Evolutionary conservation across 169 alveolate species (phyloP), one percentile per base, ranked within the genome.

Genomic region (Eimeria tenella): DNA sequence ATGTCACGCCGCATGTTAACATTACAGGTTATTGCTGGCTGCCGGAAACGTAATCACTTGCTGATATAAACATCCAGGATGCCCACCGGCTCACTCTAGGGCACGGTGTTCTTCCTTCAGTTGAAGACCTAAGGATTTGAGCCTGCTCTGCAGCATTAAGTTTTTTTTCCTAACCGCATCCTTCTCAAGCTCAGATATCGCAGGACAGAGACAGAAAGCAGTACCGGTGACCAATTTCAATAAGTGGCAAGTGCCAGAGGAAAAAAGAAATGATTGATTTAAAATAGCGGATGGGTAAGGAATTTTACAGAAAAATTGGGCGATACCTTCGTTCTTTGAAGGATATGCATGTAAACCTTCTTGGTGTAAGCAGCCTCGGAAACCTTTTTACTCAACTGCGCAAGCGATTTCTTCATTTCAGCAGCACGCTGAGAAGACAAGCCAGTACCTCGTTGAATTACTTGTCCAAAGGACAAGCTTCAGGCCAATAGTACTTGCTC

Each of bases 311-410:
- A 13, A 10, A 13, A 10, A 7, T 3, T 23, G 71, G 60, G 73
- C 21, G n/a, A 21, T 58, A 91, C 95, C 75, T 91, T 93, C n/a
- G 94, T 93, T 83, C 95, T 86, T 23, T 82, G 87, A 23, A 93
- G 94, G 21, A 93, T 79, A 52, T 93, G 95, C 65, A 63, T 56
- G 86, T 93, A 93, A 10, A 81, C 92, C 62, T 91, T 91, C 70
- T 65, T 79, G 19, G 92, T 83, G 65, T 83, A 52, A 15, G 79
- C 75, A 62, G 81, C 91, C 25, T 83, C 91, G 17, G 79, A 55
- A 62, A 83, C 91, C 70, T 62, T 83, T 49, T 83, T 83, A 31
- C 52, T 58, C 42, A 83, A 15, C 63, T 13, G 9, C 19, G 81
- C 23, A 71, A 83, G 79, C 49, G 91, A 60, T 83, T 83, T 75